Base-by-base conservation (phyloP, 768 basidiomycete genomes). In the Trametes gibbosa region DNA sequence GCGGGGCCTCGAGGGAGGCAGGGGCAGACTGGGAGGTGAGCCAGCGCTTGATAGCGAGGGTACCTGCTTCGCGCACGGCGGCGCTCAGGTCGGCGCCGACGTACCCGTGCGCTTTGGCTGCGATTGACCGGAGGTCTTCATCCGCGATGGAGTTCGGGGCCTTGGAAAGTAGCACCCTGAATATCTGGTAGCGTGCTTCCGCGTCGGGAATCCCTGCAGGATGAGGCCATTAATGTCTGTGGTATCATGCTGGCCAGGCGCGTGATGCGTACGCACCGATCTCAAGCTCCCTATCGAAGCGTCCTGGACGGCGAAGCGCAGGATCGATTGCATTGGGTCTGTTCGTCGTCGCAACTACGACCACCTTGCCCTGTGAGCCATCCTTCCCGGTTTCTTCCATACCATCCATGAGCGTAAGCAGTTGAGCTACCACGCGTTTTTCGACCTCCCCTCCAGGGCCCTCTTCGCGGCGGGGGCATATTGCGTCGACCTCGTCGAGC, bases 321-420 rank as follows among this genome's bases (percentile, higher is more conserved):
- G 95, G 95, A 70, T 98, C 95, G 50, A 98, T 95, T 10, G 95
- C 92, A 67, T 98, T 97, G 5, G 92, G 95, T 21, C 95, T 79
- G 71, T 98, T 97, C 2, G 95, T 98, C 0, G 97, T 97, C 0
- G 93, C 97, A 60, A 99, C 91, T 35, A 99, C 92, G 4, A 98
- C 90, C 13, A 99, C 92, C 60, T 89, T 80, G 17, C 76, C 81
- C 21, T 73, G 72, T 5, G 73, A 77, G 37, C 76, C 77, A 5
- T 72, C 71, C 6, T 70, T 72, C 1, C 66, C 71, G 19, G 67
- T 69, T 23, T 81, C 80, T 60, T 85, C 84, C 75, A 93, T 89
- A 8, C 97, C 97, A 70, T 99, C 97, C 76, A 99, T 84, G 58
- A 97, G 83, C 2, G 97, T 98, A 66, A 99, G 75, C 47, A 99